phyloP scores from a whole-genome alignment of 1,284 basidiomycete species.

The Heterobasidion annosum region DNA sequence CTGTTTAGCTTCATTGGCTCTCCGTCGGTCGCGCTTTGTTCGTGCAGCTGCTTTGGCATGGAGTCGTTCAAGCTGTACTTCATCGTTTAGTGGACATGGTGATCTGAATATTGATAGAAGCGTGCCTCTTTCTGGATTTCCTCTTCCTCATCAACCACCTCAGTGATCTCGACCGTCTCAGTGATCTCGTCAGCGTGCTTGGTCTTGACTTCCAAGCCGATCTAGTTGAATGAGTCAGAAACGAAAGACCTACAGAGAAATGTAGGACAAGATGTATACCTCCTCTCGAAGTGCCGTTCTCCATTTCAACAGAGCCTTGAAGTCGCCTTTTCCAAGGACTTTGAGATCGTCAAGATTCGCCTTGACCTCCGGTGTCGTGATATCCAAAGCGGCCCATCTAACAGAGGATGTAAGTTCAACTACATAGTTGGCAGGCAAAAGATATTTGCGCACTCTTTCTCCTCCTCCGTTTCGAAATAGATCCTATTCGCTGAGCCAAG shows the following conservation, averaged over 20 bases:
- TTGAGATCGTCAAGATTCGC: conserved; percentile 89
- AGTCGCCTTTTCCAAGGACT: conserved; percentile 96
- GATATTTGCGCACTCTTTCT: conserved; percentile 55
- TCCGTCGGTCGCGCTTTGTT: conserved; percentile 76
- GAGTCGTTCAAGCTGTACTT: conserved; percentile 70
- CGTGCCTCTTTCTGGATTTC: conserved; percentile 82
- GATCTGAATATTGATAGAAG: conserved; percentile 1
- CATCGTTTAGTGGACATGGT: background rate
- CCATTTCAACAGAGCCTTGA: conserved; percentile 93
- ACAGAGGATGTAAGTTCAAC: conserved; percentile 2
- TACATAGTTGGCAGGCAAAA: conserved; percentile 1
- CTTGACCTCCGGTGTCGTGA: conserved; percentile 77
- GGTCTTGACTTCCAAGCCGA: conserved; percentile 77
- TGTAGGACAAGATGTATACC: conserved; percentile 24
- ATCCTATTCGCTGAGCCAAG: conserved; percentile 86
- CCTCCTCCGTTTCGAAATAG: conserved; percentile 76
- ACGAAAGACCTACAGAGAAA: background rate
- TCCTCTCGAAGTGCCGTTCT: conserved; percentile 77
- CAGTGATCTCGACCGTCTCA: conserved; percentile 68
- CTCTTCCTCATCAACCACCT: conserved; percentile 79
- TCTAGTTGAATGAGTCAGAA: conserved; percentile 24
- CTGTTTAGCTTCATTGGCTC: conserved; percentile 84
- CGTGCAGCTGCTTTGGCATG: conserved; percentile 73
- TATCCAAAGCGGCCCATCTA: conserved; percentile 65
- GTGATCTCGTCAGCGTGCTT: conserved; percentile 66